phyloP scores from a whole-genome alignment of 306 rosid species.

The Astragalus membranaceus region DNA sequence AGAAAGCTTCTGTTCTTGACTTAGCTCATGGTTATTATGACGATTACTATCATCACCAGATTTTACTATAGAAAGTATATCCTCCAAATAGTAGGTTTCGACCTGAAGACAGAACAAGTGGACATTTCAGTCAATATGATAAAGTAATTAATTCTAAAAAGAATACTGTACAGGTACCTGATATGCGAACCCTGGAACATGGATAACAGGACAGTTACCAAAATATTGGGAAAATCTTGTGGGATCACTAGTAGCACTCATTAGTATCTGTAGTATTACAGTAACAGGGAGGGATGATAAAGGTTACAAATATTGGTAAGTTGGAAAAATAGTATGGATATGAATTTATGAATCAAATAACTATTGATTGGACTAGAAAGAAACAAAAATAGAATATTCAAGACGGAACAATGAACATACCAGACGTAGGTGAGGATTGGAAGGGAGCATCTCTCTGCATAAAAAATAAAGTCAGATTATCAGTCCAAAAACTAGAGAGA shows the following conservation, averaged over 20 bases:
- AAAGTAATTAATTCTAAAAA: conserved; percentile 1
- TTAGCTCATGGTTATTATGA: conserved; percentile 37
- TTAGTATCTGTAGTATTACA: conserved; percentile 54
- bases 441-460: conserved; percentile 83
- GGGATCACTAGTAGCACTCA: conserved; percentile 85
- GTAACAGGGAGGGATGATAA: not conserved
- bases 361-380: not conserved
- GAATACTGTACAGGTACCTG: conserved; percentile 46
- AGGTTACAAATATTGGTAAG: conserved; percentile 1
- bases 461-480: conserved; percentile 15
- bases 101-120: conserved; percentile 48
- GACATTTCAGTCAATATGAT: not conserved
- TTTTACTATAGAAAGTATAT: conserved; percentile 59
- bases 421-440: conserved; percentile 60
- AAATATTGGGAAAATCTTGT: conserved; percentile 77
- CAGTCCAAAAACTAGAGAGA: conserved; percentile 21
- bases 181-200: conserved; percentile 80
- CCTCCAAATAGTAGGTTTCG: conserved; percentile 70
- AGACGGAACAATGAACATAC: conserved; percentile 40
- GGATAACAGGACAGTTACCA: conserved; percentile 77
- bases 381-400: conserved; percentile 10
- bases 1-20: conserved; percentile 53
- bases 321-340: not conserved
- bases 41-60: conserved; percentile 44
- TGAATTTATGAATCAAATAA: not conserved